Evolutionary conservation across 2,329 filamentous ascomycete species (phyloP).

Genomic region (Diaporthe sp.): DNA sequence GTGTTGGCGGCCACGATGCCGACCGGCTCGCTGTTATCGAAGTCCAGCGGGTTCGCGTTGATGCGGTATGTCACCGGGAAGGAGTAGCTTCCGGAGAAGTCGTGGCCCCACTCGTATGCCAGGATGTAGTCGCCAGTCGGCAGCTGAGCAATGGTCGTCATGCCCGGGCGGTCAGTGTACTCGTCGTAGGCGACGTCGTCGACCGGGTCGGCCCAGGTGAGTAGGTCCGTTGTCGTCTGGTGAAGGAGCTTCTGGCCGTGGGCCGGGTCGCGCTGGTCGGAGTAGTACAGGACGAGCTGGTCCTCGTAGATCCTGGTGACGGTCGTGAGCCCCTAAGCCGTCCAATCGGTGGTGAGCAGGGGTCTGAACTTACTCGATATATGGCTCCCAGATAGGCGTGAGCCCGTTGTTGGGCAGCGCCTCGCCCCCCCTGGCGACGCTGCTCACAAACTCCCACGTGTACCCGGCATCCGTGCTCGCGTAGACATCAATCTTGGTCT

Average conservation of each 20-base stretch:
- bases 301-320: constrained; percentile 58
- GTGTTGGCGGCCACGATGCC: constrained; percentile 45
- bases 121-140: constrained; percentile 70
- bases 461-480: constrained; percentile 69
- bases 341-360: background rate
- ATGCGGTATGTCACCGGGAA: constrained; percentile 59
- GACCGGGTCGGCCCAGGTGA: constrained; percentile 67
- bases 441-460: constrained; percentile 75
- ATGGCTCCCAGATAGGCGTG: constrained; percentile 80
- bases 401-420: constrained; percentile 71
- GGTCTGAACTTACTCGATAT: constrained; percentile 55
- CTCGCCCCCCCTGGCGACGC: constrained; percentile 72
- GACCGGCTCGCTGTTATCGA: constrained; percentile 46
- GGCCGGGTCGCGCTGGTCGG: constrained; percentile 73
- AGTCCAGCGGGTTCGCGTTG: constrained; percentile 50
- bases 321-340: background rate
- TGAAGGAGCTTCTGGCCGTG: constrained; percentile 78
- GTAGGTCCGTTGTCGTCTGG: constrained; percentile 68
- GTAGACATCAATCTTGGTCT: constrained; percentile 77
- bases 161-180: constrained; percentile 74
- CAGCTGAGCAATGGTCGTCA: constrained; percentile 71
- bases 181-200: constrained; percentile 72
- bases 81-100: constrained; percentile 36
- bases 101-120: constrained; percentile 63
- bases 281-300: constrained; percentile 74